Evolutionary conservation across 495 filamentous ascomycete genomes (phyloP).

Genomic region (Diplogelasinospora grovesii): DNA sequence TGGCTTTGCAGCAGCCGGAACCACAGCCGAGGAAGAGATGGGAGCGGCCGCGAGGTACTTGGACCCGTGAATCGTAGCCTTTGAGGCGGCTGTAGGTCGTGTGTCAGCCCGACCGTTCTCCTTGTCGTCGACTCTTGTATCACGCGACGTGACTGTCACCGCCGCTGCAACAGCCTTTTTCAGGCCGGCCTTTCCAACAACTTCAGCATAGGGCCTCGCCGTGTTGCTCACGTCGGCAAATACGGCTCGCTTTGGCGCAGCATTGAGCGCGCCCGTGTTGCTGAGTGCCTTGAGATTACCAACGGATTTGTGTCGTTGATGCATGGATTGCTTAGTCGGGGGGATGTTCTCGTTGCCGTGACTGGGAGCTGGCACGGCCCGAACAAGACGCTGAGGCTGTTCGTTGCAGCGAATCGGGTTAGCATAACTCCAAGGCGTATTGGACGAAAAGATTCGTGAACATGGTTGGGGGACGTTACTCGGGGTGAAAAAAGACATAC

Average conservation of each 20-base stretch:
- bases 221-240: slow-evolving; percentile 80
- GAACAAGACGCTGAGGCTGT: slow-evolving; percentile 66
- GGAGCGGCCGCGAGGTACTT: slow-evolving; percentile 10
- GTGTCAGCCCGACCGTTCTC: slow-evolving; percentile 11
- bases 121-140: slow-evolving; percentile 48
- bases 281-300: slow-evolving; percentile 55
- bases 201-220: slow-evolving; percentile 42
- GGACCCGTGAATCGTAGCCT: slow-evolving; percentile 3
- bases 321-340: slow-evolving; percentile 53
- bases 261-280: slow-evolving; percentile 55
- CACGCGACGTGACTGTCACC: slow-evolving; percentile 26
- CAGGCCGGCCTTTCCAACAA: slow-evolving; percentile 39
- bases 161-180: slow-evolving; percentile 17
- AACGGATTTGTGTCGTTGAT: slow-evolving; percentile 78
- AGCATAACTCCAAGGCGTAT: slow-evolving; percentile 8
- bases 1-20: slow-evolving; percentile 8
- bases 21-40: not conserved
- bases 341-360: slow-evolving; percentile 67
- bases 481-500: slow-evolving; percentile 16
- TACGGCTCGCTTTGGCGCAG: slow-evolving; percentile 63
- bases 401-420: slow-evolving; percentile 8
- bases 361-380: slow-evolving; percentile 50
- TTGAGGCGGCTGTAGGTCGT: slow-evolving; percentile 3
- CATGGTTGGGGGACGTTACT: too few species aligned
- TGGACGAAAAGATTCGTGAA: not conserved